Base-by-base conservation (phyloP, 2,329 filamentous ascomycete species). In the Talaromyces piceae region DNA sequence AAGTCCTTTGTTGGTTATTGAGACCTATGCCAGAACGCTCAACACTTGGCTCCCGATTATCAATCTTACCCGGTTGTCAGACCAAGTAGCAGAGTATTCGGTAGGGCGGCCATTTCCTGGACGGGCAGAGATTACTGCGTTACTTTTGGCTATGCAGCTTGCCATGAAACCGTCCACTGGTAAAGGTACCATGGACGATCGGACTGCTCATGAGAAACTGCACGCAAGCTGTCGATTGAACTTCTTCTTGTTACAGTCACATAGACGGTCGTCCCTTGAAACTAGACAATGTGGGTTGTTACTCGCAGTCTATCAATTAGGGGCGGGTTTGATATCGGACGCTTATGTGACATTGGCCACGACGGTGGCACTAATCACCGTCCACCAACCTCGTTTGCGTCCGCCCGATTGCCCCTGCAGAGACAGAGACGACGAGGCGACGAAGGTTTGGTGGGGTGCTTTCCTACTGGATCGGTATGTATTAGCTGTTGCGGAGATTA, bases 301-400 rank as follows among this genome's bases (percentile, higher is more conserved):
- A 9, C 37, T 51, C 22, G 18, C 50, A 47, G 37, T 47, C 12
- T 51, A 47, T n/a, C 50, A 51, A 47, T 28, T 51, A 23, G 50
- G 50, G 11, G 45, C 50, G 20, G 50, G 49, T 6, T n/a, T 47
- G 5, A 23, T 51, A 43, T 25, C 45, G n/a, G 50, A 47, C n/a
- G 50, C 50, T 43, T 51, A 51, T 43, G n/a, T 44, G 12, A 51
- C 45, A 8, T 25, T 51, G 26, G 47, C 50, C 9, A 47, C 50
- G 7, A 47, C 50, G 1, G 22, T 22, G 27, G 50, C 33, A 8
- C 30, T 51, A 8, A 27, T 39, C 37, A 33, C 27, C 16, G 37
- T 18, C 16, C 11, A 31, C 16, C 5, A 47, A 7, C 18, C 23
- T 3, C 12, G 12, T n/a, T 25, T 25, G 8, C 23, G 5, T 23